phyloP scores from a whole-genome alignment of 352 stramenopile species.

The Pythium sukuiense region DNA sequence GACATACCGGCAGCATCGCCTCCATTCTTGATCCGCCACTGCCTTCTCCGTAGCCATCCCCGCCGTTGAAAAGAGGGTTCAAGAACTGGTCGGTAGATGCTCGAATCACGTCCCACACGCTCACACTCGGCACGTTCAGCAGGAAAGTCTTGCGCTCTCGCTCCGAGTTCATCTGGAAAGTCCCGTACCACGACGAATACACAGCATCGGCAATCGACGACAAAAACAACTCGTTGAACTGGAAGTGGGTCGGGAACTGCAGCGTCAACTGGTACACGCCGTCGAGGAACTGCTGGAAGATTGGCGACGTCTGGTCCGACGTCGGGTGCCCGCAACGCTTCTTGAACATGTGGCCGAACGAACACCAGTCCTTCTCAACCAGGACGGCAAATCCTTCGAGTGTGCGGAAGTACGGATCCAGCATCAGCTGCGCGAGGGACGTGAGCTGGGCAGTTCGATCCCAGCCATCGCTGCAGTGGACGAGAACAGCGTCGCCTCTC shows the following conservation, averaged over 20 bases:
- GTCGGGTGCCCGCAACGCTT: constrained; percentile 75
- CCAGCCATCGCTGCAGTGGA: constrained; percentile 87
- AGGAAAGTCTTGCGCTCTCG: constrained; percentile 67
- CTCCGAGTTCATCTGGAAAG: constrained; percentile 91
- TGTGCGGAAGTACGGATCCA: constrained; percentile 82
- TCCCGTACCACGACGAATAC: constrained; percentile 96
- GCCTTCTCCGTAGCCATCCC: constrained; percentile 27
- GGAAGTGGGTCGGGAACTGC: constrained; percentile 97
- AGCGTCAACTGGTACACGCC: constrained; percentile 96
- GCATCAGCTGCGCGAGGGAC: constrained; percentile 78
- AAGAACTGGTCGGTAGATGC: constrained; percentile 80
- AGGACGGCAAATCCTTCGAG: constrained; percentile 75
- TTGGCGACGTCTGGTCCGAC: constrained; percentile 94
- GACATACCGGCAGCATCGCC: constrained; percentile 77
- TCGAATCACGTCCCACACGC: constrained; percentile 83
- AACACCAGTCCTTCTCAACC: constrained; percentile 89
- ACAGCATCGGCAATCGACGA: constrained; percentile 94
- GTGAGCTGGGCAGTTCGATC: constrained; percentile 80
- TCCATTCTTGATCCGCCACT: constrained; percentile 47
- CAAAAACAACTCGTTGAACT: constrained; percentile 96
- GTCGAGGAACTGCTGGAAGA: constrained; percentile 99
- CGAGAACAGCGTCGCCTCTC: constrained; percentile 69
- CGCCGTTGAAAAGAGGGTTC: constrained; percentile 77
- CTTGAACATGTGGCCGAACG: constrained; percentile 89
- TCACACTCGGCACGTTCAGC: constrained; percentile 66